Base-by-base conservation (phyloP, 1,284 basidiomycete genomes). In the Austroboletus niveus region DNA sequence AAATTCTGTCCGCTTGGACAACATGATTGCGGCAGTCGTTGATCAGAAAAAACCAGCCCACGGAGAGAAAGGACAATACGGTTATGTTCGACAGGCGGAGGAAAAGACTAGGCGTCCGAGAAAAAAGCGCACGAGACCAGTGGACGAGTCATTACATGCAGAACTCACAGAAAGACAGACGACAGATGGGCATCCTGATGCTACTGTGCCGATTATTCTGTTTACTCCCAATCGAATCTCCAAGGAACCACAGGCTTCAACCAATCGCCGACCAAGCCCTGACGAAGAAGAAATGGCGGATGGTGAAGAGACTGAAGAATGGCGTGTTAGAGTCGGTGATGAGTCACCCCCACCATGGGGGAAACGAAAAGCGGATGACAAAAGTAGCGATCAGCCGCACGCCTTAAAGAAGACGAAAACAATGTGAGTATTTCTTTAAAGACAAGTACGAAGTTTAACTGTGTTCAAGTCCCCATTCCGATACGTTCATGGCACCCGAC, bases 61-160 rank as follows among this genome's bases (percentile, higher is more conserved):
- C 14, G 85, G 85, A 22, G 86, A 87, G 65, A 85, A 87, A 60
- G 87, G 86, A 0, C 87, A 88, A 56, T 87, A 88, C 57, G 85
- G 85, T 31, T 89, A 87, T 55, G 84, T 89, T 45, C 83, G 87
- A 20, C 78, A 81, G 58, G 71, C 82, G 0, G 85, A 87, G 57
- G 82, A 81, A 58, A 87, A 82, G 63, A 72, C 74, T 1, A 87
- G 79, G 63, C 79, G 79, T 29, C 57, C 67, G 11, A 72, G 82
- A 51, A 85, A 76, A 66, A 83, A 75, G 60, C 72, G 70, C 22
- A 51, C 51, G 30, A 77, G 73, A 53, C 60, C 58, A 8, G 42
- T 55, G 2, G 69, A 71, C n/a, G 62, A 66, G 20, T 41, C 57
- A 5, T 47, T 60, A 49, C 60, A 53, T 27, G 51, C 52, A 14